Percentiles rank a stretch among this genome's conserved stretches.
These are phyloP conservation scores for Phanerochaete carnosa DNA, from an alignment of 768 basidiomycete species.

Conservation along the genomic window DNA sequence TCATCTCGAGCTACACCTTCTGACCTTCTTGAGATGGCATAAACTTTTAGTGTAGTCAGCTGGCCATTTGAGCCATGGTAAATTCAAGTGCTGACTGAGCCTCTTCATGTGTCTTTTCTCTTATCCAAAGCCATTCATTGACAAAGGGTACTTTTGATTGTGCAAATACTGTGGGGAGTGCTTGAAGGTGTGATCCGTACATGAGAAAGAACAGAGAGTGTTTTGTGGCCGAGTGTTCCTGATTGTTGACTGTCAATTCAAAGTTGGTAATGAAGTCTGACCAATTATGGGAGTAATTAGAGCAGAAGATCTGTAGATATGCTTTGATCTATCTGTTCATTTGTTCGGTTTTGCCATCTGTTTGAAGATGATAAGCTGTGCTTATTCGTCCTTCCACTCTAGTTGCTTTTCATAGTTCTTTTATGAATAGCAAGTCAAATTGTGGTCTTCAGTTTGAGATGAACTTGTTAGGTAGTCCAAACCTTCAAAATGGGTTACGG, in stretches of 20 bases:
- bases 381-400: slow-evolving; percentile 15
- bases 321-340: slow-evolving; percentile 30
- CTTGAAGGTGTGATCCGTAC: slow-evolving; percentile 11
- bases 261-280: neutral
- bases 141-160: slow-evolving; percentile 9
- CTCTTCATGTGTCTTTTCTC: slow-evolving; percentile 19
- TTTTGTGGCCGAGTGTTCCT: slow-evolving; percentile 21
- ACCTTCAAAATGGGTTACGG: neutral
- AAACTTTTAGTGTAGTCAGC: neutral
- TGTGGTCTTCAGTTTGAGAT: slow-evolving; percentile 9
- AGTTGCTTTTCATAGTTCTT: neutral
- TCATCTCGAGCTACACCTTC: neutral
- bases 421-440: neutral
- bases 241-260: neutral
- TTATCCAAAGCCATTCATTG: slow-evolving; percentile 24
- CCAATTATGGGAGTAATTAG: neutral
- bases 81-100: neutral
- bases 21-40: neutral
- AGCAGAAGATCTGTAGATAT: slow-evolving; percentile 24
- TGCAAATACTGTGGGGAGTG: neutral
- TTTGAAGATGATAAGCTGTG: slow-evolving; percentile 34
- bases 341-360: slow-evolving; percentile 33
- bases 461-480: slow-evolving; percentile 4
- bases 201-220: slow-evolving; percentile 9
- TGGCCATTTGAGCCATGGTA: neutral